phyloP scores from a whole-genome alignment of 164 flowering plant genomes.

The Nelumbo lutea region DNA sequence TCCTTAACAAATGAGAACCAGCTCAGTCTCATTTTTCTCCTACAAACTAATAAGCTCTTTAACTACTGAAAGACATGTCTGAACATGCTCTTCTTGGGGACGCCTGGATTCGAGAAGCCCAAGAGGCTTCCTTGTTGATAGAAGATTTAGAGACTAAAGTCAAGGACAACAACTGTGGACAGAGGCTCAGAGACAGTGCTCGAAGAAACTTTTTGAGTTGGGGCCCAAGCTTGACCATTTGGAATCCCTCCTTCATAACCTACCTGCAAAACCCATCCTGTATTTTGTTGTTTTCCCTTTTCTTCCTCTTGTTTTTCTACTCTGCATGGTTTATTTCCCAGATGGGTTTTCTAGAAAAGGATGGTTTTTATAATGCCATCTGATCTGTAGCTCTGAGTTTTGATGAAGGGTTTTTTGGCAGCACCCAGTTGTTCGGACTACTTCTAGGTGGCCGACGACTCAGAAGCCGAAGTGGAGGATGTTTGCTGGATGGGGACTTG shows the following conservation, averaged over 20 bases:
- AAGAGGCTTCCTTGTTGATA: conserved; percentile 19
- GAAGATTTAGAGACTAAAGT: conserved; percentile 18
- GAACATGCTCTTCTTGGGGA: conserved; percentile 1
- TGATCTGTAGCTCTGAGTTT: neutral
- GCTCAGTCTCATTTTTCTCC: neutral
- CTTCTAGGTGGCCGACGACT: too few species aligned
- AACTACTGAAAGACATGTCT: neutral
- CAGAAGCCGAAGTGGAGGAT: too few species aligned
- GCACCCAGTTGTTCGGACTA: too few species aligned
- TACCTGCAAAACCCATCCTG: conserved; percentile 25
- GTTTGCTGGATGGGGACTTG: too few species aligned
- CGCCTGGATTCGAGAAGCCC: conserved; percentile 26
- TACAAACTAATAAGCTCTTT: neutral
- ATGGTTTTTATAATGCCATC: neutral
- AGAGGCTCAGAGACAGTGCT: conserved; percentile 11
- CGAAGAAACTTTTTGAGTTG: conserved; percentile 21
- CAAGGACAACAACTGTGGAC: conserved; percentile 9
- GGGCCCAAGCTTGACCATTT: conserved; percentile 25
- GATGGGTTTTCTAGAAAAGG: neutral
- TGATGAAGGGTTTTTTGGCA: too few species aligned
- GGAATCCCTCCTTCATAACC: conserved; percentile 27
- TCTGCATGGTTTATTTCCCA: neutral
- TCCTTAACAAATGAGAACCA: too few species aligned
- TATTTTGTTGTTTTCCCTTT: neutral
- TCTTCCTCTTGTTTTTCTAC: neutral